Evolutionary conservation across 371 early-diverging fungal species (phyloP).

Genomic region (Smittium culicis): DNA sequence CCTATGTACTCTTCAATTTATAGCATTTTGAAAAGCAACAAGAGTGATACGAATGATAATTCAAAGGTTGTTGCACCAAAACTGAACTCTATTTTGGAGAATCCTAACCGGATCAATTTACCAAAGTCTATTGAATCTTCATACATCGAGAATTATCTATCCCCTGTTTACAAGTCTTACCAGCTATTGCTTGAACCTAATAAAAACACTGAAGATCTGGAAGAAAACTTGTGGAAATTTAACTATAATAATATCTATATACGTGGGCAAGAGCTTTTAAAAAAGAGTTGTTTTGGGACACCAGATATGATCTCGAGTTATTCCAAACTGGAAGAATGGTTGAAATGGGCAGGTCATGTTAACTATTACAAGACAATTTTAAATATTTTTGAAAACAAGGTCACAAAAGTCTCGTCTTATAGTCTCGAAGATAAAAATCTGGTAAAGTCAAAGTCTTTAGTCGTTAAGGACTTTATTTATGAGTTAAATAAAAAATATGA

Average conservation of each 20-base stretch:
- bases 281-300: not conserved
- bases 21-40: not conserved
- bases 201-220: not conserved
- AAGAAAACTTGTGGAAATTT: not conserved
- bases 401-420: not conserved
- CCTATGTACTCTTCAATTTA: not conserved
- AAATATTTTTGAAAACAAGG: not conserved
- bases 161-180: not conserved
- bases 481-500: not conserved
- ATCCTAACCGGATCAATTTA: too few relatives aligned
- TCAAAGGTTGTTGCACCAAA: not conserved
- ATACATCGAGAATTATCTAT: not conserved
- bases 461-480: not conserved
- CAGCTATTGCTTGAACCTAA: not conserved
- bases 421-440: not conserved
- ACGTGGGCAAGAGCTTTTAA: not conserved
- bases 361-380: not conserved
- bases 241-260: not conserved
- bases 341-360: not conserved
- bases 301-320: not conserved
- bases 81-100: not conserved
- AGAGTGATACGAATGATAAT: not conserved
- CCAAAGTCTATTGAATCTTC: not conserved
- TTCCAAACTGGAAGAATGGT: not conserved
- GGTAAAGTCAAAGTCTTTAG: not conserved